Conservation (phyloP, 352 stramenopile genomes). For the Globisporangium spinosum region DNA sequence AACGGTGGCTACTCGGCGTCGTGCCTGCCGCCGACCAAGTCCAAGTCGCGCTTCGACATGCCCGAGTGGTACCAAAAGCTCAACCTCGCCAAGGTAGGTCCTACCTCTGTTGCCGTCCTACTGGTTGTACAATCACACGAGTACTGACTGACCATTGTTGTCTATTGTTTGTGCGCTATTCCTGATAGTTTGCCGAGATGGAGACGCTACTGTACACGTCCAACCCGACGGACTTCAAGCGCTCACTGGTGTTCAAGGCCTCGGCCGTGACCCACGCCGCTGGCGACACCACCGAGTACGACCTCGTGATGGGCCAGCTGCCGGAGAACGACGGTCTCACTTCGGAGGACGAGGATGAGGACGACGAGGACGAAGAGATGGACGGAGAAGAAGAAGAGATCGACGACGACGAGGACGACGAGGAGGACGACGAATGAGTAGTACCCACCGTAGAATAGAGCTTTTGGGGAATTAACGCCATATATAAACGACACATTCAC, state of each 20-base stretch:
- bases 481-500: conserved; percentile 14
- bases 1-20: conserved; percentile 53
- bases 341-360: conserved; percentile 53
- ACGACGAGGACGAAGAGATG: conserved; percentile 33
- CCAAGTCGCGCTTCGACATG: conserved; percentile 82
- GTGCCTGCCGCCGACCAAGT: conserved; percentile 68
- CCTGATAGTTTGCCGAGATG: conserved; percentile 36
- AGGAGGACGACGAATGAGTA: conserved; percentile 39
- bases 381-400: conserved; percentile 34
- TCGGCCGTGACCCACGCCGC: conserved; percentile 40
- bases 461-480: conserved; percentile 13
- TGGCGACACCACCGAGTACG: conserved; percentile 78
- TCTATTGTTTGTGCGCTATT: conserved; percentile 10
- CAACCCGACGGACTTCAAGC: conserved; percentile 53
- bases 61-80: conserved; percentile 62
- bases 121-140: neutral
- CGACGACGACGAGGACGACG: conserved; percentile 35
- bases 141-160: neutral
- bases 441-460: conserved; percentile 15
- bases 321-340: conserved; percentile 76
- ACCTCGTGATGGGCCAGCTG: conserved; percentile 76
- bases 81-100: conserved; percentile 47
- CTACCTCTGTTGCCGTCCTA: neutral
- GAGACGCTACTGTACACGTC: conserved; percentile 59
- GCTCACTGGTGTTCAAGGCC: conserved; percentile 56